These are phyloP conservation scores for Penicillium sp. DNA, from an alignment of 2,329 filamentous ascomycete genomes.

Conservation along the genomic window DNA sequence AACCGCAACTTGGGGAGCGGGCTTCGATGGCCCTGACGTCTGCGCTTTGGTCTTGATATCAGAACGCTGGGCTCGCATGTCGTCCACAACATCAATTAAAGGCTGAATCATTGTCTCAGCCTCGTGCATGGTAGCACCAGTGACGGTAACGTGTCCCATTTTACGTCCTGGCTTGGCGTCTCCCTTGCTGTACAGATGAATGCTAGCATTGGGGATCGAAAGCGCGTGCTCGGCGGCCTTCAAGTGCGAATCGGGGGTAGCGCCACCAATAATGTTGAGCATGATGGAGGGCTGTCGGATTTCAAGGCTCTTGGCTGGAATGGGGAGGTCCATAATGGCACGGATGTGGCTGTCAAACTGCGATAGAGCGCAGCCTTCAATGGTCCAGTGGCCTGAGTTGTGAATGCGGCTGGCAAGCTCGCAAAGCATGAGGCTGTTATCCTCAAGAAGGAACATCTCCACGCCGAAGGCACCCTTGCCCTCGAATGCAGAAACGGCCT, in stretches of 20 bases:
- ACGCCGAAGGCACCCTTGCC: constrained; percentile 95
- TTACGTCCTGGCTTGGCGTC: constrained; percentile 84
- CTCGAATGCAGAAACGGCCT: constrained; percentile 78
- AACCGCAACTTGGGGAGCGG: constrained; percentile 47
- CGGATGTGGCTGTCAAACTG: constrained; percentile 91
- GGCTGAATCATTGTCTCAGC: constrained; percentile 71
- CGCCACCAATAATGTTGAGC: constrained; percentile 61
- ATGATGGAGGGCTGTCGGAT: constrained; percentile 56
- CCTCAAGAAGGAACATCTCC: constrained; percentile 85
- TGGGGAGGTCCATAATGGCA: constrained; percentile 75
- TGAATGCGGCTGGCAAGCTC: constrained; percentile 84
- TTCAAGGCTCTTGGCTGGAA: constrained; percentile 54
- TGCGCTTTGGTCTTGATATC: constrained; percentile 39
- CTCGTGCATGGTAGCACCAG: constrained; percentile 68
- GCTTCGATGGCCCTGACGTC: constrained; percentile 36
- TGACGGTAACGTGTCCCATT: constrained; percentile 91
- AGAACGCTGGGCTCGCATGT: constrained; percentile 68
- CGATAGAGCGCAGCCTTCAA: constrained; percentile 85
- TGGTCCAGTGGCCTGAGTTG: constrained; percentile 94
- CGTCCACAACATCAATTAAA: constrained; percentile 75
- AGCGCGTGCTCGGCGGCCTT: constrained; percentile 61
- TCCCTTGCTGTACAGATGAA: constrained; percentile 92
- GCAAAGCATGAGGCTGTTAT: constrained; percentile 77
- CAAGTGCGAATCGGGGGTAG: constrained; percentile 66
- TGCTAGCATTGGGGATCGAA: constrained; percentile 61